phyloP scores from a whole-genome alignment of 441 rosid species.

The Breynia disticha region DNA sequence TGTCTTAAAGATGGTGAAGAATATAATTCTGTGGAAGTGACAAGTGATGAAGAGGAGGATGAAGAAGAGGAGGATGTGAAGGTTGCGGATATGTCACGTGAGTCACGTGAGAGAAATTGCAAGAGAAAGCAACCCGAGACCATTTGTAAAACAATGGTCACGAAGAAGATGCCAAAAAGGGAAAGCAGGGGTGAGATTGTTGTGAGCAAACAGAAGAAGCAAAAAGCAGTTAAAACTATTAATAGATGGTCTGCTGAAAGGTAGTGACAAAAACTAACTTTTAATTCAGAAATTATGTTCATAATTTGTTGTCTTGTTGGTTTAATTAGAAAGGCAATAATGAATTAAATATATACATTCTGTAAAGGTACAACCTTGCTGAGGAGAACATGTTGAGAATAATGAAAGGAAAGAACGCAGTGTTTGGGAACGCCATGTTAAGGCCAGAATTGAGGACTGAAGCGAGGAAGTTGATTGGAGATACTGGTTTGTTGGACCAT shows the following conservation, averaged over 20 bases:
- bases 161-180: slow-evolving; percentile 19
- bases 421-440: slow-evolving; percentile 55
- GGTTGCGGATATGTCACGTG: slow-evolving; percentile 1
- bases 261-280: slow-evolving; percentile 18
- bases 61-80: slow-evolving; percentile 1
- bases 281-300: neutral
- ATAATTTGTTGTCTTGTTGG: neutral
- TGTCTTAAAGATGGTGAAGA: slow-evolving; percentile 12
- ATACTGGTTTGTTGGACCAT: slow-evolving; percentile 91
- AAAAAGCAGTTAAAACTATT: slow-evolving; percentile 31
- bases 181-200: slow-evolving; percentile 27
- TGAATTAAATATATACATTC: neutral
- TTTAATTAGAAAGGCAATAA: neutral
- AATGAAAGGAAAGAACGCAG: slow-evolving; percentile 75
- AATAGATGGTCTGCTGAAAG: slow-evolving; percentile 79
- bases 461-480: slow-evolving; percentile 88
- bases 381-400: slow-evolving; percentile 79
- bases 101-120: slow-evolving; percentile 11
- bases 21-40: neutral
- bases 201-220: slow-evolving; percentile 29
- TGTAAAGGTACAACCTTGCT: slow-evolving; percentile 67
- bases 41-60: slow-evolving; percentile 11
- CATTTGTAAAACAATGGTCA: slow-evolving; percentile 12
- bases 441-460: slow-evolving; percentile 68
- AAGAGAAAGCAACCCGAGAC: slow-evolving; percentile 36